A percentile compares a stretch with the other conserved stretches of the same genome.
These are phyloP conservation scores for Sisymbrium irio DNA, from an alignment of 345 rosid genomes.

Conservation along the genomic window DNA sequence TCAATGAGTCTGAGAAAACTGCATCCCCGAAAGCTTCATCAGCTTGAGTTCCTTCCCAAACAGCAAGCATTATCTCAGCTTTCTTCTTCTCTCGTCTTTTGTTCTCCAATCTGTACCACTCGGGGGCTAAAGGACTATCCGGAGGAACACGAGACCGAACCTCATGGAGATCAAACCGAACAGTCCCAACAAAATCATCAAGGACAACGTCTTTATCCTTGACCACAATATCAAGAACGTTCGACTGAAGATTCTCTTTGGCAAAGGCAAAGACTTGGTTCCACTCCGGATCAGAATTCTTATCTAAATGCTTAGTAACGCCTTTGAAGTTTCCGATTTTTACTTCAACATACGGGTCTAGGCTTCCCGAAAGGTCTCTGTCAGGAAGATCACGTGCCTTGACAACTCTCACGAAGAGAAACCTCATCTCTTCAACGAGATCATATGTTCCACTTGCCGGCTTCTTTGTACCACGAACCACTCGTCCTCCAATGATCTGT, in stretches of 20 bases:
- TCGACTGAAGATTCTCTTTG: conserved; percentile 58
- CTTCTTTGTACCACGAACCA: conserved; percentile 54
- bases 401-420: conserved; percentile 84
- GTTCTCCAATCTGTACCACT: conserved; percentile 86
- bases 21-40: conserved; percentile 94
- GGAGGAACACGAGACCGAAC: conserved; percentile 76
- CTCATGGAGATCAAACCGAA: conserved; percentile 63
- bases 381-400: conserved; percentile 85
- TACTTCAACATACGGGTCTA: conserved; percentile 85
- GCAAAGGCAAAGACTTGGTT: conserved; percentile 91
- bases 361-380: conserved; percentile 75
- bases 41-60: conserved; percentile 97
- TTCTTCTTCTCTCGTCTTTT: conserved; percentile 47
- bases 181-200: conserved; percentile 72
- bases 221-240: conserved; percentile 62
- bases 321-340: conserved; percentile 88
- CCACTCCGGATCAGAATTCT: conserved; percentile 84
- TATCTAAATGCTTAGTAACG: conserved; percentile 58
- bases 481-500: conserved; percentile 72
- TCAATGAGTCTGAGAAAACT: conserved; percentile 67
- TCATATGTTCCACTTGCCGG: conserved; percentile 67
- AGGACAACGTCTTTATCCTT: conserved; percentile 72
- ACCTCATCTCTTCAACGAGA: conserved; percentile 89
- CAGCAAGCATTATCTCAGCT: conserved; percentile 96
- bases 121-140: conserved; percentile 94